These are phyloP conservation scores for Prunus yedoensis DNA, from an alignment of 331 rosid species.

Conservation along the genomic window DNA sequence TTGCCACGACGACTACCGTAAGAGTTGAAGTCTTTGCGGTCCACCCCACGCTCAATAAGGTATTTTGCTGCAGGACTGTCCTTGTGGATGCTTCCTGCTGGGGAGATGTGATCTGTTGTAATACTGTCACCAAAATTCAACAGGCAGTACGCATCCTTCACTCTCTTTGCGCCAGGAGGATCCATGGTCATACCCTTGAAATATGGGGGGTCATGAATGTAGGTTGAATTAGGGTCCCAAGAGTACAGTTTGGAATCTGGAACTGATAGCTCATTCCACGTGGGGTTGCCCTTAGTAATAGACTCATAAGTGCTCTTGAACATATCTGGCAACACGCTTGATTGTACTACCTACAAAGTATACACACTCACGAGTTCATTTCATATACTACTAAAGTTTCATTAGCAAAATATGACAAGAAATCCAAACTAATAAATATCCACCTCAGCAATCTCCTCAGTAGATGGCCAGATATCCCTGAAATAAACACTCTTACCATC, in stretches of 20 bases:
- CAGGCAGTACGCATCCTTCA: conserved; percentile 88
- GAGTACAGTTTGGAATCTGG: conserved; percentile 63
- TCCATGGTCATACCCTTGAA: conserved; percentile 82
- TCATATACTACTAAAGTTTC: conserved; percentile 5
- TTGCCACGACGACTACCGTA: conserved; percentile 94
- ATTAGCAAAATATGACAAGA: neutral
- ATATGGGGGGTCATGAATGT: conserved; percentile 94
- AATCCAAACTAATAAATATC: conserved; percentile 12
- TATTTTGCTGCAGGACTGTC: conserved; percentile 92
- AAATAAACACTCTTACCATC: conserved; percentile 76
- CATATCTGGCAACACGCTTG: conserved; percentile 85
- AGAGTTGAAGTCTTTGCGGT: conserved; percentile 85
- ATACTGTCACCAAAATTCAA: conserved; percentile 90
- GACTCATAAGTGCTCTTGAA: conserved; percentile 80
- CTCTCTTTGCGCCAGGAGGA: conserved; percentile 81
- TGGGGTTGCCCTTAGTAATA: conserved; percentile 81
- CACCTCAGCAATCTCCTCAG: conserved; percentile 85
- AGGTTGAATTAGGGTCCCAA: conserved; percentile 86
- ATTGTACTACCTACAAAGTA: conserved; percentile 71
- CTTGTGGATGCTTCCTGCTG: conserved; percentile 91
- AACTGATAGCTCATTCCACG: conserved; percentile 79
- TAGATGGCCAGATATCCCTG: conserved; percentile 84
- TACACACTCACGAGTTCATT: conserved; percentile 16
- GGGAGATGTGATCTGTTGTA: conserved; percentile 95
- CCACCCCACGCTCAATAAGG: conserved; percentile 80